Evolutionary conservation across 148 eudicot species (phyloP).

Genomic region (Chenopodium album): DNA sequence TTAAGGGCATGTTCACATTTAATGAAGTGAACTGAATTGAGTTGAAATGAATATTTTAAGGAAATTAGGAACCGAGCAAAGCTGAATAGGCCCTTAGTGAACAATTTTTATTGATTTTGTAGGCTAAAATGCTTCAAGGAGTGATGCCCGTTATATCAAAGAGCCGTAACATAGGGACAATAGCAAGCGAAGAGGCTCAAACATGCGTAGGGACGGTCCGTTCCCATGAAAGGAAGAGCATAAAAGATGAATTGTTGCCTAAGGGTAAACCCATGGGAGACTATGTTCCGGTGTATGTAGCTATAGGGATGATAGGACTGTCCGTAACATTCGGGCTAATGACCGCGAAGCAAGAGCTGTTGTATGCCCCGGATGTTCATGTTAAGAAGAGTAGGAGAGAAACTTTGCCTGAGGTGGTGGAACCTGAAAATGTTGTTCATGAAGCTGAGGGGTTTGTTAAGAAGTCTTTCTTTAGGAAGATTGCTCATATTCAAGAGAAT

Average conservation of each 20-base stretch:
- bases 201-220: neutral
- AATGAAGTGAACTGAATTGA: too few relatives aligned
- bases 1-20: too few relatives aligned
- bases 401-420: conserved; percentile 66
- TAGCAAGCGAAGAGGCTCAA: neutral
- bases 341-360: conserved; percentile 54
- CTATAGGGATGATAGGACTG: conserved; percentile 50
- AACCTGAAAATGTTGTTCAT: conserved; percentile 52
- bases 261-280: neutral
- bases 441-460: conserved; percentile 53
- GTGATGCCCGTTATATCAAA: neutral
- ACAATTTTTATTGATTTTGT: neutral
- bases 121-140: conserved; percentile 14
- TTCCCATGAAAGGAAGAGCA: neutral
- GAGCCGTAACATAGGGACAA: conserved; percentile 13
- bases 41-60: too few relatives aligned
- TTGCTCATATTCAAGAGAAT: conserved; percentile 53
- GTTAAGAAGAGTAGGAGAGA: conserved; percentile 63
- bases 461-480: conserved; percentile 60
- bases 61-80: too few relatives aligned
- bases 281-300: conserved; percentile 59
- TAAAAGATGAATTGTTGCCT: neutral
- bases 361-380: conserved; percentile 45
- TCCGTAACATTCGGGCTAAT: conserved; percentile 43
- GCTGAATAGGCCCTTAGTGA: too few relatives aligned